These are phyloP conservation scores for Taphrina flavorubra DNA, from an alignment of 1,139 yeast genomes.

Conservation along the genomic window DNA sequence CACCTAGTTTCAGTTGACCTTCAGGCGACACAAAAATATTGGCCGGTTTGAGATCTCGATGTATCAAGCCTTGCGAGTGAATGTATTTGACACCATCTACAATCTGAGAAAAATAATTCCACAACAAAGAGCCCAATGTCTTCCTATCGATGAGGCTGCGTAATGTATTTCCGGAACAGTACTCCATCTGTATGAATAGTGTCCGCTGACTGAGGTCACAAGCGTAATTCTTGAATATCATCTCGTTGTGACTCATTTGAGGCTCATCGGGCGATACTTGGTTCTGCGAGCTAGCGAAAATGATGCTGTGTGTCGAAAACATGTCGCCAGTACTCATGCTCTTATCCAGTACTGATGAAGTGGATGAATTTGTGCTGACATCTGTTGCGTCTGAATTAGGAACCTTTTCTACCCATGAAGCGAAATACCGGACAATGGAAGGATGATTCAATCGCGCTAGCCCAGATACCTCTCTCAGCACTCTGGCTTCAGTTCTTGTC, in stretches of 20 bases:
- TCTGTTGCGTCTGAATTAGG: slow-evolving; percentile 46
- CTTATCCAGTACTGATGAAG: slow-evolving; percentile 36
- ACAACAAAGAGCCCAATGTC: slow-evolving; percentile 77
- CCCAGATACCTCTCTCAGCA: slow-evolving; percentile 87
- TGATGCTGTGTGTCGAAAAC: slow-evolving; percentile 48
- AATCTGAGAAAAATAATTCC: slow-evolving; percentile 86
- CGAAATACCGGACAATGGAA: slow-evolving; percentile 92
- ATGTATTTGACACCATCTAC: slow-evolving; percentile 90
- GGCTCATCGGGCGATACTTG: not conserved
- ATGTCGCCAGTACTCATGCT: slow-evolving; percentile 47
- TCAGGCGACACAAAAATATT: slow-evolving; percentile 92
- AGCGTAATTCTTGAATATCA: not conserved
- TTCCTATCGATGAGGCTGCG: slow-evolving; percentile 82
- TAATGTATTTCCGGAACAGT: slow-evolving; percentile 91
- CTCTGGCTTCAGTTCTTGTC: slow-evolving; percentile 50
- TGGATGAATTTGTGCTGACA: slow-evolving; percentile 39
- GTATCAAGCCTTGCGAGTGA: slow-evolving; percentile 92
- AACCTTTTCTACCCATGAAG: slow-evolving; percentile 91
- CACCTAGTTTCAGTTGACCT: slow-evolving; percentile 91
- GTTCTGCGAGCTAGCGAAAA: slow-evolving; percentile 10
- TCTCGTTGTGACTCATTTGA: not conserved
- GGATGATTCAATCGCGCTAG: slow-evolving; percentile 92
- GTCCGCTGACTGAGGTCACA: slow-evolving; percentile 53
- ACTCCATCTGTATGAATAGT: slow-evolving; percentile 92
- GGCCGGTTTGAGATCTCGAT: slow-evolving; percentile 92